Evolutionary conservation across 768 basidiomycete genomes (phyloP).

Genomic region (Clitopilus passeckerianus): DNA sequence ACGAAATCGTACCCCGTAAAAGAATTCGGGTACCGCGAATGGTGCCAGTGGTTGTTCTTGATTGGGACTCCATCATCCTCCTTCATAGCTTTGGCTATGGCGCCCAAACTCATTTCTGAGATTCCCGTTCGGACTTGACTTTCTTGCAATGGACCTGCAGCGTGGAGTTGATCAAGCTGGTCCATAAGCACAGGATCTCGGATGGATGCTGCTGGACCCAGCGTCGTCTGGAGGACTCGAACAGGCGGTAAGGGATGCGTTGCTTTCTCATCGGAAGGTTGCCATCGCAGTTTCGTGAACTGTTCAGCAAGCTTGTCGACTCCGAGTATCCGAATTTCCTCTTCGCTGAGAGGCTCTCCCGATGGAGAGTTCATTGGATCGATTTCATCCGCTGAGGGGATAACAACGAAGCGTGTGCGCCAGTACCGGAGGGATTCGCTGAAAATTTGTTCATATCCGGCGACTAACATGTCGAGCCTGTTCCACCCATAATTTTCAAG

Average conservation of each 20-base stretch:
- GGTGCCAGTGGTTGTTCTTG: conserved; percentile 83
- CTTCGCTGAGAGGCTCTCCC: conserved; percentile 76
- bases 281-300: conserved; percentile 83
- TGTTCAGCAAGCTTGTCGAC: conserved; percentile 90
- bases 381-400: conserved; percentile 77
- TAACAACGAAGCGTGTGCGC: conserved; percentile 90
- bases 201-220: conserved; percentile 76
- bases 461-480: conserved; percentile 83
- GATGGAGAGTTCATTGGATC: conserved; percentile 47
- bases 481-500: conserved; percentile 87
- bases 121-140: conserved; percentile 77
- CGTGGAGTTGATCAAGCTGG: conserved; percentile 78
- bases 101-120: conserved; percentile 52
- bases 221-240: conserved; percentile 79
- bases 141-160: conserved; percentile 74
- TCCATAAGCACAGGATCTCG: conserved; percentile 75
- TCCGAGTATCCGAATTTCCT: conserved; percentile 84
- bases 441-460: conserved; percentile 76
- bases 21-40: conserved; percentile 64
- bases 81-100: conserved; percentile 79
- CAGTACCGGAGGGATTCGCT: conserved; percentile 86
- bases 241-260: conserved; percentile 49
- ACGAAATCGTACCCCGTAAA: conserved; percentile 91
- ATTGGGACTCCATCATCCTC: conserved; percentile 83
- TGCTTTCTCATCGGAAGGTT: conserved; percentile 51